Conservation (phyloP, 495 filamentous ascomycete genomes). For the Neurospora africana region DNA sequence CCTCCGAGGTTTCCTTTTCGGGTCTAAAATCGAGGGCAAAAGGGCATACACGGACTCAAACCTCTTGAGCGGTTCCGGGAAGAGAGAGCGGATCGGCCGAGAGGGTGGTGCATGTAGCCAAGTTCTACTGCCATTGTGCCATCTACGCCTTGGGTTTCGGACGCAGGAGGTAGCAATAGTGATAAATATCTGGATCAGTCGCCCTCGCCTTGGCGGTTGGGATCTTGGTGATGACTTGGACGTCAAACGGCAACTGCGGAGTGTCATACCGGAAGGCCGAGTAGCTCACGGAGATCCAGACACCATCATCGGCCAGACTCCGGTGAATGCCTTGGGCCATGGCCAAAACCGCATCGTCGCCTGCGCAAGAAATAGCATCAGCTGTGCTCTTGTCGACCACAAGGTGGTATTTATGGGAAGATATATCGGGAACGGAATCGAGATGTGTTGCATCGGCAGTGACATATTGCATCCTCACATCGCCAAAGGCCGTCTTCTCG, state of each 20-base stretch:
- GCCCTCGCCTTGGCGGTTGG: conserved; percentile 20
- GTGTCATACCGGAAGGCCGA: conserved; percentile 24
- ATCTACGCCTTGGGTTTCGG: conserved; percentile 8
- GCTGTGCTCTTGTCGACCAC: conserved; percentile 34
- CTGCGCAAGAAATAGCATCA: conserved; percentile 31
- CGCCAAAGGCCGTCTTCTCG: conserved; percentile 24
- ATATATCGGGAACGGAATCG: background rate
- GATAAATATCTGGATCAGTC: conserved; percentile 28
- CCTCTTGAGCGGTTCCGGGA: background rate
- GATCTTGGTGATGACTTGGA: conserved; percentile 23
- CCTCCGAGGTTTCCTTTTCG: background rate
- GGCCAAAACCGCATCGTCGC: conserved; percentile 12
- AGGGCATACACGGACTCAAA: background rate
- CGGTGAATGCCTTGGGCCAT: conserved; percentile 20
- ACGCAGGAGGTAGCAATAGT: conserved; percentile 27
- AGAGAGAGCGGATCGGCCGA: background rate
- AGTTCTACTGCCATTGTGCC: background rate
- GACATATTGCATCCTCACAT: conserved; percentile 23
- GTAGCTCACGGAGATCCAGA: conserved; percentile 34
- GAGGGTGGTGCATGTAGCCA: background rate
- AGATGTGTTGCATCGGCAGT: conserved; percentile 27
- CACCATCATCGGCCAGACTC: conserved; percentile 16
- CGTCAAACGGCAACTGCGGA: conserved; percentile 21
- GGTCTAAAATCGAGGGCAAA: background rate
- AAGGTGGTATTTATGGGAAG: conserved; percentile 13